Evolutionary conservation across 78 protist species (phyloP), one percentile per base, ranked within the genome.

Genomic region (Dictyostelium citrinum): DNA sequence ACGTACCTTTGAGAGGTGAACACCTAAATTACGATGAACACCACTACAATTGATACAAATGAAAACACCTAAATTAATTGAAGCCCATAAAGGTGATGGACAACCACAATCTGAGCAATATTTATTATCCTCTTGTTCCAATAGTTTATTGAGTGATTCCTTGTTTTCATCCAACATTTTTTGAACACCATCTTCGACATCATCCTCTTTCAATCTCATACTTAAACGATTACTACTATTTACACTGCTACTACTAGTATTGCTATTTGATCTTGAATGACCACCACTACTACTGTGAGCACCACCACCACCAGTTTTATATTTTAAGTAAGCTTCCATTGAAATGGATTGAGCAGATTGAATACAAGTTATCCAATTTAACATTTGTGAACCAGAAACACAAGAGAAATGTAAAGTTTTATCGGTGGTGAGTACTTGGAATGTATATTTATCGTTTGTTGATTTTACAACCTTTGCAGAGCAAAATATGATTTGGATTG

Each of bases 1-100:
- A 49, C 97, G 83, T 6, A 97, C 98, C 29, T 95, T 95, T 79
- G 96, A 82, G n/a, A 97, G 75, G 70, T 97, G 98, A 29, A 90
- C 95, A 39, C 98, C 98, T 24, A 97, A n/a, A 46, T 80, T 70
- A 33, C 98, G 80, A 77, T 97, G 98, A 5, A 96, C 71, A n/a
- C 97, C 98, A 20, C 91, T 77, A 82, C 98, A 97, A 29, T 84
- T 72, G 90, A 97, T 90, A 68, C 98, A 97, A 46, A 97, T 81
- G 79, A 96, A 96, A 11, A 74, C 61, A 10, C 97, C 98, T 2
- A 96, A 24, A 49, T 96, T 96, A 33, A 90, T 88, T 5, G 96
- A 84, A 12, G 96, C 94, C 98, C 98, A 97, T 5, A 84, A 11
- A 1, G 98, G 97, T 16, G 90, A 78, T n/a, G 83, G 55, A 9